A percentile compares a stretch with the other conserved stretches of the same genome.
These are phyloP conservation scores for Curvularia lunata DNA, from an alignment of 2,329 filamentous ascomycete genomes.

Conservation along the genomic window DNA sequence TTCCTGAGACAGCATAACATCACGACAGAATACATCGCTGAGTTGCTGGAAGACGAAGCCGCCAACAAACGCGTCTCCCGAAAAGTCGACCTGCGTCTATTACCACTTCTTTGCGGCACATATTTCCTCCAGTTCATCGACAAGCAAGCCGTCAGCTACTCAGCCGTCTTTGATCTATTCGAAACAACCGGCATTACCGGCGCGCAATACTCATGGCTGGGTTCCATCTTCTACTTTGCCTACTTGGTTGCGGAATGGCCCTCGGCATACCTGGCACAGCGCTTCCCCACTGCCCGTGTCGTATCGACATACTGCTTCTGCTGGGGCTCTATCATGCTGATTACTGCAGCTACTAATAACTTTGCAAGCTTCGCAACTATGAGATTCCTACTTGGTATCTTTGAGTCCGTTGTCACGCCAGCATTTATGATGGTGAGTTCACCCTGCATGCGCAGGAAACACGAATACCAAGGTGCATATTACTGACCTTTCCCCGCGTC, in stretches of 20 bases:
- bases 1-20: slow-evolving; percentile 59
- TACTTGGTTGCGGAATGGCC: slow-evolving; percentile 33
- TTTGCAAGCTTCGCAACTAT: slow-evolving; percentile 29
- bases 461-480: slow-evolving; percentile 2
- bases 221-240: slow-evolving; percentile 63
- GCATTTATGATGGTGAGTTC: slow-evolving; percentile 29
- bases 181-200: slow-evolving; percentile 56
- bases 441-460: slow-evolving; percentile 15
- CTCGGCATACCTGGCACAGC: slow-evolving; percentile 36
- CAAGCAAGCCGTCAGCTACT: slow-evolving; percentile 62
- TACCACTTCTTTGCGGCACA: slow-evolving; percentile 60
- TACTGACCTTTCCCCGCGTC: neutral
- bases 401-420: slow-evolving; percentile 29
- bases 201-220: slow-evolving; percentile 61
- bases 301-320: slow-evolving; percentile 30
- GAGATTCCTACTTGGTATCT: slow-evolving; percentile 31
- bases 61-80: slow-evolving; percentile 46
- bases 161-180: slow-evolving; percentile 63
- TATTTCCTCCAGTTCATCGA: slow-evolving; percentile 63
- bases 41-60: slow-evolving; percentile 54
- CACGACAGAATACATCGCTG: slow-evolving; percentile 51
- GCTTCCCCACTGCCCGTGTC: slow-evolving; percentile 43
- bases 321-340: slow-evolving; percentile 28
- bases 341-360: slow-evolving; percentile 28
- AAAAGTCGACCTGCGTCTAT: slow-evolving; percentile 58